phyloP scores from a whole-genome alignment of 1,284 basidiomycete genomes.

The Leccinum idahoense region DNA sequence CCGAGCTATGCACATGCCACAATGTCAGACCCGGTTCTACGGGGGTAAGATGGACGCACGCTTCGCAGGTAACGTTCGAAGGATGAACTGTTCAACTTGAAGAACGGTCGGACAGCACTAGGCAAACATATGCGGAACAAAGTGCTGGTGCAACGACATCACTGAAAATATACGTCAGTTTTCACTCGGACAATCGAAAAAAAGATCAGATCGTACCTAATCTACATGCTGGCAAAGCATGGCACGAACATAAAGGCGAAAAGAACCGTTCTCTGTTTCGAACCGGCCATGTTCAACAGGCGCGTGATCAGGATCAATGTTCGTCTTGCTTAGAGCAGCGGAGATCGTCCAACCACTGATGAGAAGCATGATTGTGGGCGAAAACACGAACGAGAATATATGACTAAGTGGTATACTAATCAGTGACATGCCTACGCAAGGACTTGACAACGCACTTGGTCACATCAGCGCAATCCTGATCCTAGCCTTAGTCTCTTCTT shows the following conservation, averaged over 20 bases:
- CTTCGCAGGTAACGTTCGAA: slow-evolving; percentile 73
- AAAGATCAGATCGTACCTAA: neutral
- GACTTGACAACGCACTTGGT: no score
- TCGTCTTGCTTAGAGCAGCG: slow-evolving; percentile 95
- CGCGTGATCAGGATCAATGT: slow-evolving; percentile 95
- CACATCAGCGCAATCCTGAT: no score
- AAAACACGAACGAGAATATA: slow-evolving; percentile 47
- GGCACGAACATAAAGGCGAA: slow-evolving; percentile 96
- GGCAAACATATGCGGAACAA: slow-evolving; percentile 72
- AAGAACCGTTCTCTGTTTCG: slow-evolving; percentile 80
- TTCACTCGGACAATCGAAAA: slow-evolving; percentile 2
- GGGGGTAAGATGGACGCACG: slow-evolving; percentile 76
- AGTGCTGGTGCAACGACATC: slow-evolving; percentile 98
- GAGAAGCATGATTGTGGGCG: slow-evolving; percentile 94
- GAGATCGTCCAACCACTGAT: slow-evolving; percentile 99
- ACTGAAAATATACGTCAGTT: slow-evolving; percentile 2
- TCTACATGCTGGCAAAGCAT: slow-evolving; percentile 99
- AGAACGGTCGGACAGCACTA: neutral
- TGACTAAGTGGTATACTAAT: no score
- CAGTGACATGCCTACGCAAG: no score
- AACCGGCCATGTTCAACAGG: slow-evolving; percentile 86
- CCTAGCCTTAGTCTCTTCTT: no score
- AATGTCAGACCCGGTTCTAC: slow-evolving; percentile 3
- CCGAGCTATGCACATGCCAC: slow-evolving; percentile 57
- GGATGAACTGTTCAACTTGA: neutral